Evolutionary conservation across 2,329 filamentous ascomycete species (phyloP).

Genomic region (Apiospora aurea): DNA sequence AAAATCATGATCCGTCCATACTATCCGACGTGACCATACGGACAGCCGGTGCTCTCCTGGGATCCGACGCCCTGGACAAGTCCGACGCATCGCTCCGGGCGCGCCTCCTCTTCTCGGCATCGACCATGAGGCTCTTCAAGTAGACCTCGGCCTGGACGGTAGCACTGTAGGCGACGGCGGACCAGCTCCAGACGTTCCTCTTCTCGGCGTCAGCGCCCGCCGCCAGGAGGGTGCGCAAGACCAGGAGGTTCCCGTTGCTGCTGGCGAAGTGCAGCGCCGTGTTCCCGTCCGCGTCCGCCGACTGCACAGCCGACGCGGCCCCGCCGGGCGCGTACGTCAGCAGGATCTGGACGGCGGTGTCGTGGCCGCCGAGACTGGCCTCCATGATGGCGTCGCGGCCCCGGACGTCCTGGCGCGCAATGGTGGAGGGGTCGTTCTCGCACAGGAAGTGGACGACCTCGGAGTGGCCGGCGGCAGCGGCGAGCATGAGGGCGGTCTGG

Average conservation of each 20-base stretch:
- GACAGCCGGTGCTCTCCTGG: conserved; percentile 50
- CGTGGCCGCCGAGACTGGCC: conserved; percentile 65
- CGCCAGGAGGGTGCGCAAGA: conserved; percentile 77
- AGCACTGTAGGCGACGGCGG: conserved; percentile 80
- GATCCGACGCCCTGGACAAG: conserved; percentile 26
- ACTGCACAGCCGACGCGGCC: conserved; percentile 58
- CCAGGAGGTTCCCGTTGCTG: conserved; percentile 80
- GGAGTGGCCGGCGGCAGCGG: conserved; percentile 72
- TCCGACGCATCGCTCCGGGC: conserved; percentile 47
- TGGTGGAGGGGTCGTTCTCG: conserved; percentile 66
- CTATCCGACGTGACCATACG: conserved; percentile 46
- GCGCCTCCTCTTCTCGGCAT: conserved; percentile 69
- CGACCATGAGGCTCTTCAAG: conserved; percentile 76
- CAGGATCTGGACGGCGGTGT: conserved; percentile 70
- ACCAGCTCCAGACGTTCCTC: conserved; percentile 81
- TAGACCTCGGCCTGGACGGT: conserved; percentile 87
- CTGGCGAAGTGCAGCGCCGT: conserved; percentile 88
- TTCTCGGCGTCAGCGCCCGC: conserved; percentile 79
- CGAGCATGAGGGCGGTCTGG: conserved; percentile 84
- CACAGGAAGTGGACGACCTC: conserved; percentile 77
- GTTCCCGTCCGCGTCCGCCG: conserved; percentile 76
- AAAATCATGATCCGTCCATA: conserved; percentile 41
- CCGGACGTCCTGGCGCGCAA: conserved; percentile 69
- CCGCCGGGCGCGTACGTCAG: conserved; percentile 67
- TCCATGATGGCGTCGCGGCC: conserved; percentile 79